These are phyloP conservation scores for Singerocomus rubriflavus DNA, from an alignment of 1,284 basidiomycete species.

Conservation along the genomic window DNA sequence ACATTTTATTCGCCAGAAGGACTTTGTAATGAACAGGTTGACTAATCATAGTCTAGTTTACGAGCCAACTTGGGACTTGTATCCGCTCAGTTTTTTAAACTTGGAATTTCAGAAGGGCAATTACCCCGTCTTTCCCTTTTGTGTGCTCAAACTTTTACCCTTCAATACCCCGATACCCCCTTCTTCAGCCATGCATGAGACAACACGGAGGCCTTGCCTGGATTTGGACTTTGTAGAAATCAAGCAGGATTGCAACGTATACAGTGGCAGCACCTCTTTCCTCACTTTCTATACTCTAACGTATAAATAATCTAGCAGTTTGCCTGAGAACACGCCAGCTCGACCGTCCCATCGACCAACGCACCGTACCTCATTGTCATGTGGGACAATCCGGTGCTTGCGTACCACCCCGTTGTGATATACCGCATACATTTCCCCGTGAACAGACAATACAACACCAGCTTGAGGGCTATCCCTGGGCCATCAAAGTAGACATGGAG, in stretches of 20 bases:
- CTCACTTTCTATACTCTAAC: slow-evolving; percentile 2
- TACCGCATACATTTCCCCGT: slow-evolving; percentile 47
- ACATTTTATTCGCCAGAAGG: neutral
- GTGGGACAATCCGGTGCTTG: slow-evolving; percentile 70
- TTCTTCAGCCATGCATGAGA: slow-evolving; percentile 4
- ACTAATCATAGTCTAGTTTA: slow-evolving; percentile 3
- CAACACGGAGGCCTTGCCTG: slow-evolving; percentile 29
- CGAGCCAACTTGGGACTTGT: too few relatives aligned
- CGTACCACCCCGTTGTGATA: slow-evolving; percentile 56
- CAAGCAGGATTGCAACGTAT: slow-evolving; percentile 39
- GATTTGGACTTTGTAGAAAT: slow-evolving; percentile 40
- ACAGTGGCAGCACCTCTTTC: slow-evolving; percentile 22
- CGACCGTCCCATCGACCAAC: slow-evolving; percentile 59
- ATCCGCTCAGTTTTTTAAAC: too few relatives aligned
- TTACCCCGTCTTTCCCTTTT: too few relatives aligned
- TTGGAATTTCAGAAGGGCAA: too few relatives aligned
- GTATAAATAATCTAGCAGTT: slow-evolving; percentile 51
- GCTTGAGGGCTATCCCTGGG: neutral
- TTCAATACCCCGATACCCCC: neutral
- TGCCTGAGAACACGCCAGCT: slow-evolving; percentile 41
- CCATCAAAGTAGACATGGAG: slow-evolving; percentile 76
- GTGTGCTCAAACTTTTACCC: neutral
- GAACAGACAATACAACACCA: slow-evolving; percentile 10
- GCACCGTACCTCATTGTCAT: slow-evolving; percentile 73
- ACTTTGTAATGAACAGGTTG: slow-evolving; percentile 3